Evolutionary conservation across 2,329 filamentous ascomycete genomes (phyloP).

Genomic region (Dryadomyces quercus-mongolicae): DNA sequence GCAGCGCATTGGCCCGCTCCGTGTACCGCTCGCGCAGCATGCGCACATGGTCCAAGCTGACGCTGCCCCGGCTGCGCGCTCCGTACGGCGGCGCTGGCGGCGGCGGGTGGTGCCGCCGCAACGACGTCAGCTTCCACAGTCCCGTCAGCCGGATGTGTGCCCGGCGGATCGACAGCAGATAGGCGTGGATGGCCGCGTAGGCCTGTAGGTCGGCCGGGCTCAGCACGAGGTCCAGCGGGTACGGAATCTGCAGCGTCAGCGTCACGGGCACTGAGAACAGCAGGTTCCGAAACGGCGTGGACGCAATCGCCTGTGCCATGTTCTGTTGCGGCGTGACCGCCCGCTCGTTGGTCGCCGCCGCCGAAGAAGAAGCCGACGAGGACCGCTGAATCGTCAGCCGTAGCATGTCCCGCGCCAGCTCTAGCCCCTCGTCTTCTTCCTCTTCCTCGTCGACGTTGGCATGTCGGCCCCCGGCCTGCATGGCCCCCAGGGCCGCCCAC

Average conservation of each 20-base stretch:
- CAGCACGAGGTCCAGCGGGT: constrained; percentile 80
- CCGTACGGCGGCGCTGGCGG: constrained; percentile 55
- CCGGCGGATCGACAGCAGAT: constrained; percentile 73
- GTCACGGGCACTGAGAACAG: constrained; percentile 66
- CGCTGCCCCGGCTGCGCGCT: constrained; percentile 29
- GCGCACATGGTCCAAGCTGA: constrained; percentile 24
- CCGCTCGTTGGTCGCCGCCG: not conserved
- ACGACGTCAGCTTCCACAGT: constrained; percentile 73
- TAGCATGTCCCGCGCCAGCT: constrained; percentile 68
- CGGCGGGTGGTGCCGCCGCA: constrained; percentile 65
- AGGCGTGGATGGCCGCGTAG: constrained; percentile 79
- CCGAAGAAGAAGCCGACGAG: constrained; percentile 24
- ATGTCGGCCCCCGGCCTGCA: constrained; percentile 49
- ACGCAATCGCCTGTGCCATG: not conserved
- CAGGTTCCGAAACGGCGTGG: constrained; percentile 62
- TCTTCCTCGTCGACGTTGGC: constrained; percentile 54
- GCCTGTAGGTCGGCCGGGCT: constrained; percentile 60
- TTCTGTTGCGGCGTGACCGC: constrained; percentile 20
- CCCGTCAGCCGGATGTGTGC: constrained; percentile 75
- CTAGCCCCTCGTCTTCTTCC: constrained; percentile 72
- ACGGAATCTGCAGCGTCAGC: constrained; percentile 59
- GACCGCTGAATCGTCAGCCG: constrained; percentile 51
- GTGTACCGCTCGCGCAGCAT: constrained; percentile 53
- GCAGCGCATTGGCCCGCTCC: constrained; percentile 52
- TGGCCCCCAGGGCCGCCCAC: constrained; percentile 67